A percentile compares a stretch with the other conserved stretches of the same genome.
phyloP scores from a whole-genome alignment of 2,329 filamentous ascomycete species.

The Fusarium humuli region DNA sequence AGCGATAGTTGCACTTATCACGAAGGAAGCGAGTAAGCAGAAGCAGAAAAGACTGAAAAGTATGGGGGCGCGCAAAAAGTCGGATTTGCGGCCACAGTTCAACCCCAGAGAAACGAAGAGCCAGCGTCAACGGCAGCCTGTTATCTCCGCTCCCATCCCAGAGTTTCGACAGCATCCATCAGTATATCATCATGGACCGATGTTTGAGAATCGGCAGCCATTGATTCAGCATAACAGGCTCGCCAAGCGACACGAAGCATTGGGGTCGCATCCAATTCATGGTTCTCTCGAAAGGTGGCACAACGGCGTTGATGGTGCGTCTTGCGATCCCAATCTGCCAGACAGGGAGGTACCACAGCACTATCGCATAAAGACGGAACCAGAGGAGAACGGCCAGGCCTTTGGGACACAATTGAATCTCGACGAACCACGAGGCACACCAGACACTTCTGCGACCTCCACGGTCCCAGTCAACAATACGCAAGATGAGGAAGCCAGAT shows the following conservation, averaged over 20 bases:
- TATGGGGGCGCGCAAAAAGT: not conserved
- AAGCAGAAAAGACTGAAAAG: not conserved
- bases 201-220: not conserved
- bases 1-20: constrained; percentile 6
- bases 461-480: not conserved
- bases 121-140: not conserved
- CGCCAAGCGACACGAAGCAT: not conserved
- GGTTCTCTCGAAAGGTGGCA: not conserved
- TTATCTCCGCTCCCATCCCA: constrained; percentile 1
- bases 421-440: too few relatives aligned
- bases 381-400: not conserved
- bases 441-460: not conserved
- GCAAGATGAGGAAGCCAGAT: not conserved
- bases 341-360: not conserved
- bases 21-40: not conserved
- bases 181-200: not conserved
- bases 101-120: not conserved
- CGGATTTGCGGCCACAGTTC: not conserved
- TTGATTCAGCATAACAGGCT: not conserved
- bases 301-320: not conserved
- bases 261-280: constrained; percentile 10
- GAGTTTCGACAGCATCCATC: not conserved
- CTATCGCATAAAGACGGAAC: not conserved
- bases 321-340: not conserved
- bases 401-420: not conserved